phyloP scores from a whole-genome alignment of 2,329 filamentous ascomycete species.

The Epichloe sylvatica region DNA sequence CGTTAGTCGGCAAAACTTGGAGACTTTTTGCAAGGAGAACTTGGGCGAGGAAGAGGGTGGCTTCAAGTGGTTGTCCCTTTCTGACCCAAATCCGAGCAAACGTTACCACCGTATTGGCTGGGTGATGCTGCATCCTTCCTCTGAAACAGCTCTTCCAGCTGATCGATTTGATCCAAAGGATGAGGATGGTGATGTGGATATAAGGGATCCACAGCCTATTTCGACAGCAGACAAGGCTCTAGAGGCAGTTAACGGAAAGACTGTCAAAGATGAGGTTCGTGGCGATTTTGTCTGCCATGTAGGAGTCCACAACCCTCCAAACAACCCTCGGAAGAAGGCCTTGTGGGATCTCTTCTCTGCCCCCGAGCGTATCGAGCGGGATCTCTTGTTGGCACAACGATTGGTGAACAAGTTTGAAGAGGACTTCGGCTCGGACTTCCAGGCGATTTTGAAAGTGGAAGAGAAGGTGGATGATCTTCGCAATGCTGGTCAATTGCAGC shows the following conservation, averaged over 20 bases:
- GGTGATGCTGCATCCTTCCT: constrained; percentile 82
- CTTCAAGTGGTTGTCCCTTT: constrained; percentile 90
- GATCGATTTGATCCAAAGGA: constrained; percentile 65
- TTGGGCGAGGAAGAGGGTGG: constrained; percentile 82
- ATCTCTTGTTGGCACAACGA: constrained; percentile 69
- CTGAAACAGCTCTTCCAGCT: constrained; percentile 49
- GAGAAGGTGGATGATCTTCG: constrained; percentile 73
- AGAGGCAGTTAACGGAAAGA: constrained; percentile 93
- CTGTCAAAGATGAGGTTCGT: constrained; percentile 82
- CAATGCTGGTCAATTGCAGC: constrained; percentile 62
- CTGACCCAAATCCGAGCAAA: constrained; percentile 92
- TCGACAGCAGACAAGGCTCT: constrained; percentile 73
- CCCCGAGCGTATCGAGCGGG: constrained; percentile 83
- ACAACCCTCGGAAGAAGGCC: constrained; percentile 80
- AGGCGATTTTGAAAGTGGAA: constrained; percentile 69
- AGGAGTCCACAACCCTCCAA: constrained; percentile 82
- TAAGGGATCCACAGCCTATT: constrained; percentile 36
- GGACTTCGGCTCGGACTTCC: constrained; percentile 64
- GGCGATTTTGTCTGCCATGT: constrained; percentile 97
- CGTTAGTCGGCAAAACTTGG: constrained; percentile 83
- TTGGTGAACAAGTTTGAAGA: constrained; percentile 74
- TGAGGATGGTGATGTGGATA: constrained; percentile 45
- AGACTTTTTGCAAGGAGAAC: constrained; percentile 88
- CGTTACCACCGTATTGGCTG: constrained; percentile 95
- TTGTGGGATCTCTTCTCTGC: constrained; percentile 94